These are phyloP conservation scores for Neostapfia colusana DNA, from an alignment of 176 grass and related monocot species.

Conservation along the genomic window DNA sequence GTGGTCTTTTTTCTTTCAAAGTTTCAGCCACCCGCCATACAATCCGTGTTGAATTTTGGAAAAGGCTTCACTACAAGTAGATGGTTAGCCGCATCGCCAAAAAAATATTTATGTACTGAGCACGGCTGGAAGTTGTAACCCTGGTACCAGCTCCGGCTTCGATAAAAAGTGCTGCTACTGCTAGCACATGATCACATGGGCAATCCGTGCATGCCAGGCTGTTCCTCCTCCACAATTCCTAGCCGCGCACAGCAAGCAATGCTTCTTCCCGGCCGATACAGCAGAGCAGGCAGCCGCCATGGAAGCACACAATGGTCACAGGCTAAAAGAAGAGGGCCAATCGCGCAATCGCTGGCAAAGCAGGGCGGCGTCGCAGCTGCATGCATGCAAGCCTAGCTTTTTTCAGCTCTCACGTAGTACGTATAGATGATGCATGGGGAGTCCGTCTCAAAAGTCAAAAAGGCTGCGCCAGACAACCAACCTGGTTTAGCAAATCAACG, in stretches of 20 bases:
- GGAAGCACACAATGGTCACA: constrained; percentile 10
- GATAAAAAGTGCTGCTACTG: constrained; percentile 26
- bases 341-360: neutral
- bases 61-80: neutral
- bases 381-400: constrained; percentile 7
- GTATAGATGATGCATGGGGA: constrained; percentile 18
- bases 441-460: constrained; percentile 25
- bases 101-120: neutral
- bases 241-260: neutral
- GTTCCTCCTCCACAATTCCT: neutral
- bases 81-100: neutral
- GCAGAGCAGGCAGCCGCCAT: constrained; percentile 17
- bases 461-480: constrained; percentile 20
- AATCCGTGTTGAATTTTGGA: neutral
- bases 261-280: neutral
- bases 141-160: neutral
- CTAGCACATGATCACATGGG: neutral
- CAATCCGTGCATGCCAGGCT: constrained; percentile 21
- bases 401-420: neutral
- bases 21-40: neutral
- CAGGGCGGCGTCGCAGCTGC: constrained; percentile 4
- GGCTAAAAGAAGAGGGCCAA: constrained; percentile 27
- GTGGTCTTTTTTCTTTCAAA: neutral
- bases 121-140: neutral
- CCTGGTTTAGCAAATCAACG: constrained; percentile 6